Base-by-base conservation (phyloP, 257 asterid genomes). In the Jacaranda copaia region DNA sequence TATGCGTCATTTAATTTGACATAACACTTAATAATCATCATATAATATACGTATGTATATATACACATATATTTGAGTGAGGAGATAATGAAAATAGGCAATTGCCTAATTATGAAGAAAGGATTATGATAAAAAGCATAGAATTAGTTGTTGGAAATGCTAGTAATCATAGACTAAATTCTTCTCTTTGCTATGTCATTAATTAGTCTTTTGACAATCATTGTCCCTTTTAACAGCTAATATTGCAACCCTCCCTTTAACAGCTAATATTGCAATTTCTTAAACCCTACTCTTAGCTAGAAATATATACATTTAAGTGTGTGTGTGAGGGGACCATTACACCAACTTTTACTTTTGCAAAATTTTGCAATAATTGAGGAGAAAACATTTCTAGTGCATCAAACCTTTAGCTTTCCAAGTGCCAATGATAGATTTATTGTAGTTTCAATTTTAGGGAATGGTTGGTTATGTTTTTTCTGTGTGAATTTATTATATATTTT, bases 291-390 rank as follows among this genome's bases (percentile, higher is more conserved):
- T 25, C 32, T 25, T 25, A 25, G 2, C 32, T 25, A 25, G 32
- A 25, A 25, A 25, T 25, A 25, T 25, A 2, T 25, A 36, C 10
- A 19, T 40, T 10, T 38, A 35, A 9, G 14, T 1, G 19, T 36
- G 48, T 71, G 58, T 67, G 58, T 58, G 6, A 12, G 14, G 69
- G 32, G 79, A 71, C 74, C 79, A 65, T 12, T 49, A 12, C 55
- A 49, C 3, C 55, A 49, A 49, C 13, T 13, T 11, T 49, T 8
- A 8, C 15, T 49, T 25, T 25, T 25, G 32, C 32, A 25, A 25
- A 25, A 25, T 25, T 25, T 25, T 25, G 32, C 32, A 25, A 25
- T 12, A 49, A 49, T 49, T 49, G 55, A 49, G 55, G 19, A 14
- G 19, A n/a, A 53, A 53, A 15, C 20, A 53, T 53, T 14, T 53